Conservation (phyloP, 805 yeast genomes). For the Yarrowia keelungensis region DNA sequence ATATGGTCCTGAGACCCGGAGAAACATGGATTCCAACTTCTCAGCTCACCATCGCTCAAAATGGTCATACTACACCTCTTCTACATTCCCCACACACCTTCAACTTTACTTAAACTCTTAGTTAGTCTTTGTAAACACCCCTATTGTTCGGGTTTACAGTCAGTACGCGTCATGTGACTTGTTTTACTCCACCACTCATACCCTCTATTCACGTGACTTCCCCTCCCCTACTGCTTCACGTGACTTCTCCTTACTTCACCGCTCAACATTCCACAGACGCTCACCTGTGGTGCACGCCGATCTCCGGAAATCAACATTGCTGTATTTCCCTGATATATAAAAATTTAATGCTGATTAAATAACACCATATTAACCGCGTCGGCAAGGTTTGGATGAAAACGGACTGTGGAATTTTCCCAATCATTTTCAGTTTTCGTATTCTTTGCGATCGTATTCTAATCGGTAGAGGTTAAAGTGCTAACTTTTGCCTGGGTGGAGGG, state of each 20-base stretch:
- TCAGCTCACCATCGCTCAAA: no score
- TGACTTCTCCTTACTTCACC: background rate
- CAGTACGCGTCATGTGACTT: no score
- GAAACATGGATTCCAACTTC: background rate
- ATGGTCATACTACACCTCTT: background rate
- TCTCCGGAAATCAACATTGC: slow-evolving; percentile 1
- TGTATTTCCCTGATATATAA: background rate
- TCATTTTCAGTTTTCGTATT: slow-evolving; percentile 10
- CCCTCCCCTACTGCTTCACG: background rate
- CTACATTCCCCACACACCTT: background rate
- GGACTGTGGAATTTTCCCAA: slow-evolving; percentile 2
- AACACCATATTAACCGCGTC: slow-evolving; percentile 1
- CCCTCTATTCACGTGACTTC: background rate
- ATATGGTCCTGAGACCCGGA: background rate
- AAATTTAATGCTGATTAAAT: slow-evolving; percentile 2
- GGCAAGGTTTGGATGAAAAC: background rate
- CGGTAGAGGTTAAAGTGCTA: background rate
- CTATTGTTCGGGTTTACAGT: slow-evolving; percentile 6
- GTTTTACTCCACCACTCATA: no score
- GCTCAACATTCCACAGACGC: background rate
- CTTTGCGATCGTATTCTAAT: slow-evolving; percentile 14
- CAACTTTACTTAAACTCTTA: slow-evolving; percentile 1
- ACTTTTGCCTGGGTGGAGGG: slow-evolving; percentile 21
- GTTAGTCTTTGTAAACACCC: slow-evolving; percentile 2
- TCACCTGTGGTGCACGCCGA: background rate